Conservation (phyloP, 768 basidiomycete genomes). For the Russula earlei region DNA sequence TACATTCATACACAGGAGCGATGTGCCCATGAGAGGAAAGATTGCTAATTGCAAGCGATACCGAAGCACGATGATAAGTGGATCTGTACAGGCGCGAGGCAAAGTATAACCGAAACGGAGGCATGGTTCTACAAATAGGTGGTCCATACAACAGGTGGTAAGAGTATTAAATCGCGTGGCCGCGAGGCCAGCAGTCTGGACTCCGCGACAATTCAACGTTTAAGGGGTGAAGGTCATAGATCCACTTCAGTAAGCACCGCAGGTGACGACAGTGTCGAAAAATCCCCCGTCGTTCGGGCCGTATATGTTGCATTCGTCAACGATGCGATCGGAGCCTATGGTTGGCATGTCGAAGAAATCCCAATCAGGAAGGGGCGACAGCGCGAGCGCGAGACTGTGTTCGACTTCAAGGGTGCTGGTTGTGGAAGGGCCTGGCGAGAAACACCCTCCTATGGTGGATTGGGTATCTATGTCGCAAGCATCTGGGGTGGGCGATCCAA, state of each 20-base stretch:
- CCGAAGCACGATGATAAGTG: background rate
- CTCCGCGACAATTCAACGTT: background rate
- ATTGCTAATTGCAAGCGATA: conserved; percentile 4
- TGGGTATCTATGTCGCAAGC: background rate
- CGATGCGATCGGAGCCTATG: background rate
- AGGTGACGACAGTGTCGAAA: conserved; percentile 4
- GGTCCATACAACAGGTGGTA: background rate
- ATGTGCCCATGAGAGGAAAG: background rate
- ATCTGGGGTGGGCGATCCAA: background rate
- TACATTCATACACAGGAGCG: background rate
- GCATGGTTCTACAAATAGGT: background rate
- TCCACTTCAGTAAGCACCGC: conserved; percentile 1
- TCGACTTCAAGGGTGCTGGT: background rate
- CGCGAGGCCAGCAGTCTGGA: background rate
- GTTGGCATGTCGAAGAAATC: background rate
- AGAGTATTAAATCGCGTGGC: background rate
- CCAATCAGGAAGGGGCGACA: background rate
- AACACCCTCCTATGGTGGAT: background rate
- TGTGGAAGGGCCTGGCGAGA: background rate
- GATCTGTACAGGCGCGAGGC: background rate
- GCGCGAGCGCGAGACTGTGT: background rate
- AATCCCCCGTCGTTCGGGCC: background rate
- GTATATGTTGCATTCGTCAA: background rate
- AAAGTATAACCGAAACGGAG: background rate
- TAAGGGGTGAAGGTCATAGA: background rate